phyloP scores from a whole-genome alignment of 108 stramenopile species.

The Nannochloropsis gaditana region DNA sequence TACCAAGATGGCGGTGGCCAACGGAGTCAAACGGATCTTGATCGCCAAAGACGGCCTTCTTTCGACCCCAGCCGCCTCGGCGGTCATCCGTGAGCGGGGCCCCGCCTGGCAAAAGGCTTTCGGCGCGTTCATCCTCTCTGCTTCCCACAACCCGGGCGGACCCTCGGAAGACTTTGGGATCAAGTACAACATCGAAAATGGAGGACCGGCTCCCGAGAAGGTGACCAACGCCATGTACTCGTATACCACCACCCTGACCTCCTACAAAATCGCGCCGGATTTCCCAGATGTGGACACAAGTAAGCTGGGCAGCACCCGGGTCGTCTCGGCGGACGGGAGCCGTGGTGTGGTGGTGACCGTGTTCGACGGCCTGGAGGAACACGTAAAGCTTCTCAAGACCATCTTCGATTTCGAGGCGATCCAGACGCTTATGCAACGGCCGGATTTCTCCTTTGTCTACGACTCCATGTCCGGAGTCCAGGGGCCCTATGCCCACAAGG shows the following conservation, averaged over 20 bases:
- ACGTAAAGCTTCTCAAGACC: slow-evolving; percentile 81
- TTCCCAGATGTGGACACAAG: slow-evolving; percentile 83
- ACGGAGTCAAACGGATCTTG: slow-evolving; percentile 76
- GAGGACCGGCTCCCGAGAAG: slow-evolving; percentile 91
- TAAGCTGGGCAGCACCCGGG: slow-evolving; percentile 63
- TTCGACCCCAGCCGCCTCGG: slow-evolving; percentile 95
- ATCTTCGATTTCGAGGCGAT: slow-evolving; percentile 94
- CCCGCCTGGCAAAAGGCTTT: slow-evolving; percentile 91
- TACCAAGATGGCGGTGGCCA: slow-evolving; percentile 30
- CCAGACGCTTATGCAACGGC: slow-evolving; percentile 77
- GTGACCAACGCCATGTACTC: slow-evolving; percentile 83
- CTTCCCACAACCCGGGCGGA: slow-evolving; percentile 99
- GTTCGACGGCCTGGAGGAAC: slow-evolving; percentile 51
- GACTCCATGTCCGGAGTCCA: slow-evolving; percentile 96
- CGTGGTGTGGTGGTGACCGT: slow-evolving; percentile 80
- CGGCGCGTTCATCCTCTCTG: slow-evolving; percentile 97
- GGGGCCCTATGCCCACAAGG: slow-evolving; percentile 80
- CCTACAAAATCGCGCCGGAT: slow-evolving; percentile 77
- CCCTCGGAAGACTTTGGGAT: slow-evolving; percentile 86
- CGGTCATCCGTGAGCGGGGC: slow-evolving; percentile 85
- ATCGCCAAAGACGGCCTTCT: slow-evolving; percentile 92
- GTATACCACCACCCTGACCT: slow-evolving; percentile 75
- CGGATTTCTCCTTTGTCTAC: slow-evolving; percentile 92
- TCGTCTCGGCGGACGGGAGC: slow-evolving; percentile 69
- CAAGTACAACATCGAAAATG: slow-evolving; percentile 99